phyloP scores from a whole-genome alignment of 2,329 filamentous ascomycete species.

The Chaetomium olivaceum region DNA sequence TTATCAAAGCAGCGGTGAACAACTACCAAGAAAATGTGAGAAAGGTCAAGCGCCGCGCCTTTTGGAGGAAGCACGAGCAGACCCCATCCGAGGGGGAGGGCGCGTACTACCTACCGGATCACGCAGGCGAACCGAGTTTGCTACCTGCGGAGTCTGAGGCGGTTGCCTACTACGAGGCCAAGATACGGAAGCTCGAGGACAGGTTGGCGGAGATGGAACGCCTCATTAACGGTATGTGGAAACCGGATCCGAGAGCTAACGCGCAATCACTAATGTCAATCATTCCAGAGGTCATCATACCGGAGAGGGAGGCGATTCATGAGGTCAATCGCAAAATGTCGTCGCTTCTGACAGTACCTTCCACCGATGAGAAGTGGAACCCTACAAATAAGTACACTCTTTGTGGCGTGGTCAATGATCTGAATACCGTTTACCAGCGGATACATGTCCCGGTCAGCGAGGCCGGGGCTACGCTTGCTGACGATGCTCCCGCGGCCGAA shows the following conservation, averaged over 20 bases:
- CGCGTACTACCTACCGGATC: slow-evolving; percentile 28
- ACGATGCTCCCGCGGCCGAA: slow-evolving; percentile 15
- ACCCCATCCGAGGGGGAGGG: slow-evolving; percentile 4
- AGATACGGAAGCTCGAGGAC: slow-evolving; percentile 21
- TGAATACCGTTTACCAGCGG: slow-evolving; percentile 36
- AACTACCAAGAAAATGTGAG: slow-evolving; percentile 21
- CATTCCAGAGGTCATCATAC: slow-evolving; percentile 14
- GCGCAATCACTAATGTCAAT: not conserved
- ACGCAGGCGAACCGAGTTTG: slow-evolving; percentile 20
- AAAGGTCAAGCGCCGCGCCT: slow-evolving; percentile 23
- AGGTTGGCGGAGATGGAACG: slow-evolving; percentile 22
- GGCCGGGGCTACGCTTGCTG: slow-evolving; percentile 8
- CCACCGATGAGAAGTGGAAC: slow-evolving; percentile 29
- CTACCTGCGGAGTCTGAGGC: slow-evolving; percentile 25
- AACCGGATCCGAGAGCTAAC: not conserved
- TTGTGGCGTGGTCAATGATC: slow-evolving; percentile 36
- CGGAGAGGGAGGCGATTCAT: slow-evolving; percentile 13
- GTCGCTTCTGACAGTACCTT: slow-evolving; percentile 30
- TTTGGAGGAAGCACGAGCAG: slow-evolving; percentile 29
- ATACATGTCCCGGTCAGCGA: slow-evolving; percentile 30
- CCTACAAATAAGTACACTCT: slow-evolving; percentile 37
- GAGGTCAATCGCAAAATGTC: slow-evolving; percentile 10
- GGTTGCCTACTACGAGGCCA: slow-evolving; percentile 24
- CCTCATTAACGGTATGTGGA: slow-evolving; percentile 26
- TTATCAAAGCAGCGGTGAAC: slow-evolving; percentile 23